Base-by-base conservation (phyloP, 768 basidiomycete genomes). In the Multifurca ochricompacta region DNA sequence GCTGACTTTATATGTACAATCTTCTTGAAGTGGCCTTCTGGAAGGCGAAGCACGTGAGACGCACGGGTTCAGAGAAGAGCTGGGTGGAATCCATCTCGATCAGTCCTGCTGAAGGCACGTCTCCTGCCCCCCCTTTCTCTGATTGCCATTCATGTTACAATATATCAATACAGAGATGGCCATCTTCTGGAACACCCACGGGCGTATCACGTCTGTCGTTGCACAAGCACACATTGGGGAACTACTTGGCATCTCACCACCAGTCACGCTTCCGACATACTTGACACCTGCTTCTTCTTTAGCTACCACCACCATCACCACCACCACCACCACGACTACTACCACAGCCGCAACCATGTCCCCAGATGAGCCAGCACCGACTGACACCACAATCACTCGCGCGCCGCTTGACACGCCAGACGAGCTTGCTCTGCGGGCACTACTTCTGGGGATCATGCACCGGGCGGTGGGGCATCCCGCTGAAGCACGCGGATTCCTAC, bases 181-280 rank as follows among this genome's bases (percentile, higher is more conserved):
- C 2, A 75, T 89, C 47, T 88, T 90, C 68, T 90, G 88, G 87
- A 91, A 90, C 63, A 82, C 76, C 0, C 83, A 88, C 63, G 66
- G 77, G n/a, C 78, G 85, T 4, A 76, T 87, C 40, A 70, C 74
- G 6, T 68, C 72, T 16, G 66, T 67, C 2, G 73, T 80, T 11
- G 84, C 85, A 0, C 64, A 75, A 56, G 75, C 73, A 0, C 85
- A 87, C 56, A 80, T 90, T 50, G 60, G 68, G n/a, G 76, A 78
- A 28, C 74, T 83, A 56, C 62, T 71, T 13, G 59, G 69, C 1
- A 66, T 86, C 21, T 73, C 78, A 1, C 84, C 85, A 0, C 67
- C 70, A 1, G 61, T 74, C 1, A 58, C 62, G 10, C 67, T 76
- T 40, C 61, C 62, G 0, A 32, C 48, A 23, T 48, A 48, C 4